phyloP scores from a whole-genome alignment of 306 rosid genomes.

The Erythrophleum fordii region DNA sequence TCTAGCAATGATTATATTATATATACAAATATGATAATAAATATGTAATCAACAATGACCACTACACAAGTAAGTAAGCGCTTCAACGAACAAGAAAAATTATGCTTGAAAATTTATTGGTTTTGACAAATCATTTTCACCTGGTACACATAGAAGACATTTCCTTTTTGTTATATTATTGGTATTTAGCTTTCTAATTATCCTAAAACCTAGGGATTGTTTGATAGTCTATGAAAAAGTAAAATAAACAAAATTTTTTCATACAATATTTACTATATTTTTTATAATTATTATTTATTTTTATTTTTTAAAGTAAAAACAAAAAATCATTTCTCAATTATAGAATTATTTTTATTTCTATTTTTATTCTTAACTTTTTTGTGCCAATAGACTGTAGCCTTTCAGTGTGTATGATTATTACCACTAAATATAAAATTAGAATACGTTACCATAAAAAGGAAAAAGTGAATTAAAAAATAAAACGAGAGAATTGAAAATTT shows the following conservation, averaged over 20 bases:
- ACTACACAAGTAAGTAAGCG: background rate
- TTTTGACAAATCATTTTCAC: background rate
- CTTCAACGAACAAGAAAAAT: slow-evolving; percentile 23
- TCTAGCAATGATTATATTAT: background rate
- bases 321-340: too few relatives aligned
- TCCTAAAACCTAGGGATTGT: background rate
- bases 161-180: background rate
- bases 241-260: too few relatives aligned
- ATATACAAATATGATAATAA: background rate
- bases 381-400: background rate
- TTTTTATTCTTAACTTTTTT: too few relatives aligned
- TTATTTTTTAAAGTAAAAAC: too few relatives aligned
- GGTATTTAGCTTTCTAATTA: background rate
- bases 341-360: too few relatives aligned
- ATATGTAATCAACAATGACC: background rate
- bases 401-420: background rate
- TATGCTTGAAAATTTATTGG: background rate
- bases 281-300: too few relatives aligned
- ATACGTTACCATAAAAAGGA: background rate
- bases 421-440: background rate
- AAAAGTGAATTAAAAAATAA: background rate
- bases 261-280: too few relatives aligned
- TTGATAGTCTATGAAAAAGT: too few relatives aligned
- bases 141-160: background rate
- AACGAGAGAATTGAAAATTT: background rate